These are phyloP conservation scores for Diaporthe capsici DNA, from an alignment of 2,329 filamentous ascomycete species.

Conservation along the genomic window DNA sequence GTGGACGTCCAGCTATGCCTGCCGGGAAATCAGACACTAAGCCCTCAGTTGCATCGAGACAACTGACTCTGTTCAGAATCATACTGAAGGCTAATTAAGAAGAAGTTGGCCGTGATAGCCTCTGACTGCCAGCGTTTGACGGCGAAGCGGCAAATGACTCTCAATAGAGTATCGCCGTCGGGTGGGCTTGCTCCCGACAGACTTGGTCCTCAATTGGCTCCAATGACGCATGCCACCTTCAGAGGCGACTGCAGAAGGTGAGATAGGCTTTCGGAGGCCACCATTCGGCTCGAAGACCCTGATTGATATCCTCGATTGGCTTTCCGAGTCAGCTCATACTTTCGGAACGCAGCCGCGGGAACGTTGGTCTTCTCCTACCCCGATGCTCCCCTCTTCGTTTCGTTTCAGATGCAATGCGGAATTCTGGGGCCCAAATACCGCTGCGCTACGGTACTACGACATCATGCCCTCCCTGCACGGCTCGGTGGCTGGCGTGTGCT, in stretches of 20 bases:
- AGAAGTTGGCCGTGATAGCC: slow-evolving; percentile 22
- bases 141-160: slow-evolving; percentile 37
- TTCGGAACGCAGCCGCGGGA: slow-evolving; percentile 35
- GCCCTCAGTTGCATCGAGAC: slow-evolving; percentile 8
- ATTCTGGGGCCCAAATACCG: slow-evolving; percentile 28
- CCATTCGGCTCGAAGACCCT: slow-evolving; percentile 32
- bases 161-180: slow-evolving; percentile 28
- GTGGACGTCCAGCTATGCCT: not conserved
- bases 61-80: slow-evolving; percentile 22
- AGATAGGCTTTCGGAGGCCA: slow-evolving; percentile 30
- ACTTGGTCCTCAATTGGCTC: slow-evolving; percentile 20
- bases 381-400: slow-evolving; percentile 34
- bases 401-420: slow-evolving; percentile 34
- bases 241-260: slow-evolving; percentile 15
- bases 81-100: slow-evolving; percentile 23
- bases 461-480: slow-evolving; percentile 35
- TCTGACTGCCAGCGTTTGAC: slow-evolving; percentile 36
- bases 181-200: slow-evolving; percentile 27
- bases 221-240: slow-evolving; percentile 22
- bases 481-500: slow-evolving; percentile 33
- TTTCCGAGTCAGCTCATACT: slow-evolving; percentile 36
- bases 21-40: not conserved
- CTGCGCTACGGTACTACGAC: slow-evolving; percentile 21
- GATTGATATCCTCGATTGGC: slow-evolving; percentile 29
- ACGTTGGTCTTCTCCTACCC: slow-evolving; percentile 15